Evolutionary conservation across 441 rosid genomes (phyloP).

Genomic region (Mallotus japonicus): DNA sequence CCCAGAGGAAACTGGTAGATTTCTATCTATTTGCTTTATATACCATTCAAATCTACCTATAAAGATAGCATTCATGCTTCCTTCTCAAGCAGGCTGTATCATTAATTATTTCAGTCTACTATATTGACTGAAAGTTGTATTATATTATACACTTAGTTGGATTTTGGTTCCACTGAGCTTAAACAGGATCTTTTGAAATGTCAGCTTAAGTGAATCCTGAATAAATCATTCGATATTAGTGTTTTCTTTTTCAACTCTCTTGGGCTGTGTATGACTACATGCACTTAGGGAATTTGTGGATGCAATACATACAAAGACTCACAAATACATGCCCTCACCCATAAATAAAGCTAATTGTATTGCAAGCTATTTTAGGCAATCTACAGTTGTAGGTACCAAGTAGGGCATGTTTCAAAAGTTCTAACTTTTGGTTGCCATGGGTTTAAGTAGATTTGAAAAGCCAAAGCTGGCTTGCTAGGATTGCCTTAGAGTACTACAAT

Average conservation of each 20-base stretch:
- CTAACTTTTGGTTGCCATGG: neutral
- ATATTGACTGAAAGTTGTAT: neutral
- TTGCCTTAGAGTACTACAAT: conserved; percentile 1
- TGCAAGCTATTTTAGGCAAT: neutral
- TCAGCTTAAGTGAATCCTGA: neutral
- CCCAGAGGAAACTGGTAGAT: neutral
- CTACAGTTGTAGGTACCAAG: neutral
- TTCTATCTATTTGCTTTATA: conserved; percentile 12
- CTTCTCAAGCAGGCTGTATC: neutral
- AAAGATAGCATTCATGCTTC: neutral
- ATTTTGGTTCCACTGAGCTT: neutral
- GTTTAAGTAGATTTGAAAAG: conserved; percentile 5
- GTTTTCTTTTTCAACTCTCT: neutral
- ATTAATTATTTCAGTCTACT: conserved; percentile 1
- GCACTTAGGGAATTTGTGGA: neutral
- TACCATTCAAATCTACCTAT: conserved; percentile 7
- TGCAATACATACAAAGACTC: neutral
- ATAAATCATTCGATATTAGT: neutral
- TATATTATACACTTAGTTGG: neutral
- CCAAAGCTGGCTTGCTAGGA: neutral
- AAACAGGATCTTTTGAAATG: conserved; percentile 6
- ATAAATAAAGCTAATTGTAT: neutral
- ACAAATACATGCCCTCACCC: neutral
- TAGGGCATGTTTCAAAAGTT: neutral
- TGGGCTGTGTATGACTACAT: neutral